Percentiles rank a stretch among this genome's conserved stretches.
phyloP scores from a whole-genome alignment of 2,329 filamentous ascomycete species.

The Blastomyces percursus region DNA sequence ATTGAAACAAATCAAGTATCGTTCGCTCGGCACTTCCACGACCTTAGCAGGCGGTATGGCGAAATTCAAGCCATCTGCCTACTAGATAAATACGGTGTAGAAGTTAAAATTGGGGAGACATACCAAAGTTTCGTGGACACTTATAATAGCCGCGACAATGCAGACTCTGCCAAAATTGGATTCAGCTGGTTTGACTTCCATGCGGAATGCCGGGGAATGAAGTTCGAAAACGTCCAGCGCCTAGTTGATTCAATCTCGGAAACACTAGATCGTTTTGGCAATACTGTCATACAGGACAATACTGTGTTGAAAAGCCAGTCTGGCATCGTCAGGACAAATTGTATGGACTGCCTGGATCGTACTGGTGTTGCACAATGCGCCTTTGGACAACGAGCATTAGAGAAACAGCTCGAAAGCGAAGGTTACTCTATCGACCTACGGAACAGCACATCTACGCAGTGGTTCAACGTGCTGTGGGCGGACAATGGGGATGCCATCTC shows the following conservation, averaged over 20 bases:
- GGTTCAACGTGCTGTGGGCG: slow-evolving; percentile 96
- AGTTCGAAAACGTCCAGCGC: slow-evolving; percentile 84
- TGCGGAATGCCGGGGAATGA: slow-evolving; percentile 84
- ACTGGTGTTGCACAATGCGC: slow-evolving; percentile 95
- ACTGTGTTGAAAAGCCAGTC: slow-evolving; percentile 44
- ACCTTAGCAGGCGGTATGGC: slow-evolving; percentile 60
- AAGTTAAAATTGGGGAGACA: slow-evolving; percentile 64
- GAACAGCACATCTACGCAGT: slow-evolving; percentile 65
- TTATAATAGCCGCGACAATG: slow-evolving; percentile 53
- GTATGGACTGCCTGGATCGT: slow-evolving; percentile 95
- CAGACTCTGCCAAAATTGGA: slow-evolving; percentile 43
- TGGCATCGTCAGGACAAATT: slow-evolving; percentile 85
- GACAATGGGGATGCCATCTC: slow-evolving; percentile 96
- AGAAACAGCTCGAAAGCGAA: slow-evolving; percentile 63
- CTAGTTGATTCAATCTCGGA: slow-evolving; percentile 60
- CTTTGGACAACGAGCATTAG: slow-evolving; percentile 71
- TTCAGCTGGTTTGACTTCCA: slow-evolving; percentile 99
- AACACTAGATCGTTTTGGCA: slow-evolving; percentile 59
- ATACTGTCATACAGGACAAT: slow-evolving; percentile 49
- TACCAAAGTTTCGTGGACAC: slow-evolving; percentile 59
- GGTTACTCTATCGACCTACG: slow-evolving; percentile 67
- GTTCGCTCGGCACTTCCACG: slow-evolving; percentile 67
- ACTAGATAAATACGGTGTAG: slow-evolving; percentile 78
- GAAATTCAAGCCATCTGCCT: slow-evolving; percentile 68
- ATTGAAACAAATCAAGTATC: slow-evolving; percentile 66